Evolutionary conservation across 2,329 filamentous ascomycete species (phyloP).

Genomic region (Apiospora pterosperma): DNA sequence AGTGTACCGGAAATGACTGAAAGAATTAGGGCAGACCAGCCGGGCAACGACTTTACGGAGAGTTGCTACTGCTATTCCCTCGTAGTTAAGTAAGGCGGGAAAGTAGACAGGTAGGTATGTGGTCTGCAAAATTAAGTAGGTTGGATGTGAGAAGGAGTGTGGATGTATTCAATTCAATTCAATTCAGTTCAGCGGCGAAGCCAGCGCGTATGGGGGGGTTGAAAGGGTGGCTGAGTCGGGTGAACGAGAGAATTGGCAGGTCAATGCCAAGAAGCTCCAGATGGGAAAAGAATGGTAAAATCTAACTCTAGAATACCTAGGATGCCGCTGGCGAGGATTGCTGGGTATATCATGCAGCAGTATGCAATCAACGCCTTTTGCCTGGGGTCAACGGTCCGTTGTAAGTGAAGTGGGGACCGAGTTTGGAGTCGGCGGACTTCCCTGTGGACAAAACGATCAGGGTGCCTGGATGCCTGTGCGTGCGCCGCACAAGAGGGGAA

Average conservation of each 20-base stretch:
- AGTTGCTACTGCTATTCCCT: not conserved
- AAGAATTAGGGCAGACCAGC: slow-evolving; percentile 4
- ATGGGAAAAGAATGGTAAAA: slow-evolving; percentile 1
- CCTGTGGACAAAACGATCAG: not conserved
- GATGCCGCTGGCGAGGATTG: not conserved
- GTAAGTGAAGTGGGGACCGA: not conserved
- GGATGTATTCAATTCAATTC: slow-evolving; percentile 14
- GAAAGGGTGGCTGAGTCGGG: slow-evolving; percentile 18
- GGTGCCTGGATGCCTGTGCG: slow-evolving; percentile 1
- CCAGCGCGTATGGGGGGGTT: slow-evolving; percentile 24
- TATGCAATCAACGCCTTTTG: slow-evolving; percentile 1
- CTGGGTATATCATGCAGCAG: slow-evolving; percentile 6
- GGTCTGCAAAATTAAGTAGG: slow-evolving; percentile 4
- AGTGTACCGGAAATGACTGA: slow-evolving; percentile 11
- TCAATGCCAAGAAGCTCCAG: slow-evolving; percentile 4
- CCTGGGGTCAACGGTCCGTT: slow-evolving; percentile 2
- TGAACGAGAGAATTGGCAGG: not conserved
- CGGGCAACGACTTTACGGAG: not conserved
- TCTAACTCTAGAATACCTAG: not conserved
- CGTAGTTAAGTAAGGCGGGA: not conserved
- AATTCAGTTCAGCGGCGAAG: slow-evolving; percentile 20
- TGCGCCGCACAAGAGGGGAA: not conserved
- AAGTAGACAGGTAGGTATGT: not conserved
- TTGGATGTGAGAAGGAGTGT: slow-evolving; percentile 16
- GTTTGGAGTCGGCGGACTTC: not conserved